phyloP scores from a whole-genome alignment of 306 rosid species.

The Fagus sylvatica region DNA sequence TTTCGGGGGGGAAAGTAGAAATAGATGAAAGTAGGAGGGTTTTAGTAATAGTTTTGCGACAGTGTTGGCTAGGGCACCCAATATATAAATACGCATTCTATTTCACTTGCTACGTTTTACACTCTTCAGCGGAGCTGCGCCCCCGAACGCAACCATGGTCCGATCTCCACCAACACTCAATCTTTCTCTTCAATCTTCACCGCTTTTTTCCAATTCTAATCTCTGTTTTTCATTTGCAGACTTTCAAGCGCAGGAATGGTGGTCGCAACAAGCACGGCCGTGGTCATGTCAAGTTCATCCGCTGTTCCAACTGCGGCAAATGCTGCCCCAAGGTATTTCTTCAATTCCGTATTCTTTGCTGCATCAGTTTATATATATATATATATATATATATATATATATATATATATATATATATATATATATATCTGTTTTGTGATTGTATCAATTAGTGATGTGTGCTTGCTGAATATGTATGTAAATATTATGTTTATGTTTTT shows the following conservation, averaged over 20 bases:
- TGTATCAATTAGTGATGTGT: no score
- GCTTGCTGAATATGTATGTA: no score
- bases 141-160: constrained; percentile 36
- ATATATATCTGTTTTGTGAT: no score
- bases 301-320: constrained; percentile 94
- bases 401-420: no score
- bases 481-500: neutral
- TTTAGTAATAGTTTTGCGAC: no score
- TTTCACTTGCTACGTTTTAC: neutral
- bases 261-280: constrained; percentile 98
- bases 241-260: constrained; percentile 94
- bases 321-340: constrained; percentile 87
- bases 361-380: no score
- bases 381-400: no score
- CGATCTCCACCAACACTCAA: neutral
- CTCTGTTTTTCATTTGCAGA: constrained; percentile 37
- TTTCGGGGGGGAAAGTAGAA: no score
- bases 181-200: neutral
- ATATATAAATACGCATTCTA: neutral
- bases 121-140: neutral
- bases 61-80: no score
- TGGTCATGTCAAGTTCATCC: constrained; percentile 86
- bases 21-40: no score
- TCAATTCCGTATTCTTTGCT: no score
- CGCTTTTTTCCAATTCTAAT: neutral